Evolutionary conservation across 331 rosid species (phyloP), one percentile per base, ranked within the genome.

Genomic region (Rosa hybrid): DNA sequence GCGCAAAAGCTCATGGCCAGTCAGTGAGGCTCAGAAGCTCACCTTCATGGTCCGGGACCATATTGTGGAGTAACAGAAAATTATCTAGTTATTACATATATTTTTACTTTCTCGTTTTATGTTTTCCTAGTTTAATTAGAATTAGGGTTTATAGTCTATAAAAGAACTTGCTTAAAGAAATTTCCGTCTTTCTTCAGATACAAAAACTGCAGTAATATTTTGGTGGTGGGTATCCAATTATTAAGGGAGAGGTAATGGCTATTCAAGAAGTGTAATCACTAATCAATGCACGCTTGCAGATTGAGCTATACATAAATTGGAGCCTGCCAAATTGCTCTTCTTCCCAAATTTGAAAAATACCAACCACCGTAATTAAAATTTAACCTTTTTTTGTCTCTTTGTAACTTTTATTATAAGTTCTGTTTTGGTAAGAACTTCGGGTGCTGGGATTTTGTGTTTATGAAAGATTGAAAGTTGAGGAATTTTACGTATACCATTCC

Each of bases 311-410:
- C 64, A 57, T 57, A 12, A 27, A 5, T 62, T 13, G 21, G 45
- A 65, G 71, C 12, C 71, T 65, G 71, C 71, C 71, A 65, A 65
- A 34, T 30, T 64, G 44, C 68, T 62, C 73, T 39, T 70, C 18
- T 71, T 57, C 51, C 49, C 12, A 59, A 62, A 62, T 45, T 13
- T 53, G 21, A 16, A 51, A 17, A 50, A 53, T 16, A 74, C 50
- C 30, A 4, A 16, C 30, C 67, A 27, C 77, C 77, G 12, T 65
- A 18, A 7, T 34, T 38, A 38, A 9, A 67, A 17, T 6, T 38
- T 2, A 7, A 39, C 21, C 45, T 65, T 6, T 27, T 68, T 68
- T 41, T 59, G 27, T 9, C 25, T 63, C 41, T 7, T 68, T 41
- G 3, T 17, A 1, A 65, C n/a, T 68, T 38, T 39, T 17, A 65